Conservation (phyloP, 75 land plant species). For the Larix kaempferi region DNA sequence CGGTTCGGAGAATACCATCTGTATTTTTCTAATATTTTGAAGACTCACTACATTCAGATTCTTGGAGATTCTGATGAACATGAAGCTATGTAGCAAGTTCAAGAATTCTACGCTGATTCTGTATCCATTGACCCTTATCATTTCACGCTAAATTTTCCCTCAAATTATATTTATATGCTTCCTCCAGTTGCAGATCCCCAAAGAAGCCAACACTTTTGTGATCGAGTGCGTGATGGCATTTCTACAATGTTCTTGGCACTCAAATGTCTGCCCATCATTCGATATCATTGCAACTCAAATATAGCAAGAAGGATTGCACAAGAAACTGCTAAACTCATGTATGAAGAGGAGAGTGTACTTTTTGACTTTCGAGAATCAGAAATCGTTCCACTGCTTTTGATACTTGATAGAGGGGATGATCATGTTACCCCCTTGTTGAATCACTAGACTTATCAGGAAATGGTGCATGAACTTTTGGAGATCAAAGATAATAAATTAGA, state of each 20-base stretch:
- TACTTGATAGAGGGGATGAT: slow-evolving; percentile 95
- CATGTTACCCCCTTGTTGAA: slow-evolving; percentile 96
- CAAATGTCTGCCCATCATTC: slow-evolving; percentile 87
- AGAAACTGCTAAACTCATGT: slow-evolving; percentile 85
- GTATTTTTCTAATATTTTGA: too few relatives aligned
- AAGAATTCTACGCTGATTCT: too few relatives aligned
- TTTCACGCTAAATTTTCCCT: too few relatives aligned
- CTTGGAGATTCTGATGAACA: too few relatives aligned
- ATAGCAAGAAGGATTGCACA: slow-evolving; percentile 88
- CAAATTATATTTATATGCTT: too few relatives aligned
- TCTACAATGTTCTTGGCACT: slow-evolving; percentile 81
- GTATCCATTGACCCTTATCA: too few relatives aligned
- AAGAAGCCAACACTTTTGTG: slow-evolving; percentile 70
- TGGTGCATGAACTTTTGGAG: too few relatives aligned
- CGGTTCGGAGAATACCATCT: too few relatives aligned
- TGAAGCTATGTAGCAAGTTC: too few relatives aligned
- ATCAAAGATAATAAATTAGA: too few relatives aligned
- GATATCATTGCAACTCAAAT: slow-evolving; percentile 91
- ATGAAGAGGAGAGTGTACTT: slow-evolving; percentile 92
- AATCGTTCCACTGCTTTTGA: slow-evolving; percentile 73
- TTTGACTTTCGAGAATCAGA: slow-evolving; percentile 96
- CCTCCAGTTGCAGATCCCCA: too few relatives aligned
- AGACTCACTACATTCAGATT: too few relatives aligned
- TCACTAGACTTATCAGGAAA: slow-evolving; percentile 99
- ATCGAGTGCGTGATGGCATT: slow-evolving; percentile 83